Evolutionary conservation across 2,329 filamentous ascomycete genomes (phyloP), one percentile per base, ranked within the genome.

Genomic region (Beauveria caledonica): DNA sequence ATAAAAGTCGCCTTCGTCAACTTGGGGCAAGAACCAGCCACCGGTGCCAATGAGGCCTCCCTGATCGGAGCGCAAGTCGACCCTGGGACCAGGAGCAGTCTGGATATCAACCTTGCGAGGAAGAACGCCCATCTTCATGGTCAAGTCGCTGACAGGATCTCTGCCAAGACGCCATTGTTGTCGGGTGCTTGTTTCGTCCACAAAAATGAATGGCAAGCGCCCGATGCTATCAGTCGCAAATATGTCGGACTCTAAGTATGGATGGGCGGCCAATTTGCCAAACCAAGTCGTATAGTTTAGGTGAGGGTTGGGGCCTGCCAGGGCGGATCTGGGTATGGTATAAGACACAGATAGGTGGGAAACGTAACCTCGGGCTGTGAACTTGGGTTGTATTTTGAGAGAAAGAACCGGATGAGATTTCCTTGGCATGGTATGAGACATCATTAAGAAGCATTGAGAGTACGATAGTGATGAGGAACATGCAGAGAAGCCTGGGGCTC

Each of bases 111-210:
- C 61, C 11, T 62, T 48, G 19, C 62, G 62, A 7, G 63, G 62
- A 17, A 57, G 62, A n/a, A 65, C 63, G 9, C 63, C 40, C 55
- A 63, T 60, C 25, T 53, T 36, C 11, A 65, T 44, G 11, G 44
- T 57, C 42, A 65, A 23, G n/a, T 63, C 62, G 58, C 63, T 63
- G 23, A 42, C 42, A 1, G 61, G 55, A 33, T 63, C 52, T 36
- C 63, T 27, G 7, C 50, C 55, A 19, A 63, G 59, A 15, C 40
- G 51, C 63, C 63, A 65, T 46, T 65, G 61, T 25, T 65, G 62
- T 36, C 54, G 44, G 5, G 39, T 52, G 44, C 62, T 61, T 3
- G 58, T 61, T 42, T 61, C 62, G 5, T 62, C 58, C n/a, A 42
- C 60, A 39, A 55, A 64, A 9, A 40, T 64, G 10, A 64, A 64